Base-by-base conservation (phyloP, 306 rosid genomes). In the Cicer cuneatum region DNA sequence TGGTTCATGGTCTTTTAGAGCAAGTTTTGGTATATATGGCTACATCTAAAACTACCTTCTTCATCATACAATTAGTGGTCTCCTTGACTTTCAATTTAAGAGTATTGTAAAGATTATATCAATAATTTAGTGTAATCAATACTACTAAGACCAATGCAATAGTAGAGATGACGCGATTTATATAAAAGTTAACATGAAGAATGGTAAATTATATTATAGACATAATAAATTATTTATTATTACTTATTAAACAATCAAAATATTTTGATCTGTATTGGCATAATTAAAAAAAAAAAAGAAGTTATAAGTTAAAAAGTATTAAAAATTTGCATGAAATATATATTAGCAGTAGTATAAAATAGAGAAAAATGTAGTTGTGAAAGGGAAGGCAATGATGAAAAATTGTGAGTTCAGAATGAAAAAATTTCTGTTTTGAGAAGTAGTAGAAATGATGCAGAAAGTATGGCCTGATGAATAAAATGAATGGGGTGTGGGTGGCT, bases 31-130 rank as follows among this genome's bases (percentile, higher is more conserved):
- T 64, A 60, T 78, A 69, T 33, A 45, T 2, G 57, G 64, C 56
- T 58, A 77, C 80, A 81, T 65, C 64, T 73, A 47, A 78, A 78
- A 79, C 77, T 53, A 81, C 57, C 19, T 65, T 65, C 75, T 59
- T 59, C 8, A 69, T 84, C 74, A 83, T 84, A 68, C 57, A 15
- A 42, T 58, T 58, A 65, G 53, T 77, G 74, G 82, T 78, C 86
- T 78, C 69, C 89, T 87, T 90, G 88, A 85, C 97, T 90, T 93
- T 82, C 76, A 89, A 80, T 88, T 84, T 83, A 88, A 89, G 98
- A 86, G 69, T 75, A 73, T 75, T 54, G 69, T 49, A 59, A 82
- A 87, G 78, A 84, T 83, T 86, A 85, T 74, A 76, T 76, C 84
- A 83, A 88, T 81, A 78, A 80, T 85, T 80, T 82, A 73, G 53